A percentile compares a stretch with the other conserved stretches of the same genome.
Evolutionary conservation across 2,329 filamentous ascomycete genomes (phyloP).

Genomic region (Ascochyta fabae): DNA sequence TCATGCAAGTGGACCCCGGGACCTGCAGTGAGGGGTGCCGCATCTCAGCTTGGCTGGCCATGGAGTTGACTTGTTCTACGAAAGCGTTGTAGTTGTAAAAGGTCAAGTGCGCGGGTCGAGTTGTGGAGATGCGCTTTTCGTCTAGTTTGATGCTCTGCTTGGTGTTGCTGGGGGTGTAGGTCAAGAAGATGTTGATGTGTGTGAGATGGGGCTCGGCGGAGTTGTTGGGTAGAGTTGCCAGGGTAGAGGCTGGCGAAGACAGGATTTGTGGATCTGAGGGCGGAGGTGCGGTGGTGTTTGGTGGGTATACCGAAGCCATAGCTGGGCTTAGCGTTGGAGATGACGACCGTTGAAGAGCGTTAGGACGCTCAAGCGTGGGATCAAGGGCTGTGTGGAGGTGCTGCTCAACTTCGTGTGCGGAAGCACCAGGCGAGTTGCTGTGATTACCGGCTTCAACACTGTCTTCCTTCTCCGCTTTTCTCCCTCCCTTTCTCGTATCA

Average conservation of each 20-base stretch:
- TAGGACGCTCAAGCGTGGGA: slow-evolving; percentile 6
- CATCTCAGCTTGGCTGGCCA: slow-evolving; percentile 19
- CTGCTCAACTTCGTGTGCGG: slow-evolving; percentile 13
- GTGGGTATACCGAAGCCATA: neutral
- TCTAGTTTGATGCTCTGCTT: slow-evolving; percentile 62
- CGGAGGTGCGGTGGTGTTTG: neutral
- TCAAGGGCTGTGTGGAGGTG: slow-evolving; percentile 20
- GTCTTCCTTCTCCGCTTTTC: slow-evolving; percentile 42
- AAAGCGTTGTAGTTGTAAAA: slow-evolving; percentile 32
- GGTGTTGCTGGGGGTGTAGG: slow-evolving; percentile 33
- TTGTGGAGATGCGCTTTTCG: slow-evolving; percentile 28
- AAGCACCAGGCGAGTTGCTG: slow-evolving; percentile 8
- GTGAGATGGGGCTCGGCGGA: slow-evolving; percentile 23
- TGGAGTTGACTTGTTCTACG: slow-evolving; percentile 18
- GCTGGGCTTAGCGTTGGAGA: slow-evolving; percentile 4
- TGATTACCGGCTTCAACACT: slow-evolving; percentile 25
- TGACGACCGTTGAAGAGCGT: neutral
- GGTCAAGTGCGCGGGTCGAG: slow-evolving; percentile 18
- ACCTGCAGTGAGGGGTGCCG: neutral
- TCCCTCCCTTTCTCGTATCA: slow-evolving; percentile 59
- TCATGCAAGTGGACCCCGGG: neutral
- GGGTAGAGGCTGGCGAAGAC: slow-evolving; percentile 13
- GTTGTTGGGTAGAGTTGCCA: neutral
- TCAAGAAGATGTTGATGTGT: slow-evolving; percentile 70
- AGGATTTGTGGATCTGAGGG: neutral